Conservation (phyloP, 371 early-diverging fungal genomes). For the Rhizomucor pusillus region DNA sequence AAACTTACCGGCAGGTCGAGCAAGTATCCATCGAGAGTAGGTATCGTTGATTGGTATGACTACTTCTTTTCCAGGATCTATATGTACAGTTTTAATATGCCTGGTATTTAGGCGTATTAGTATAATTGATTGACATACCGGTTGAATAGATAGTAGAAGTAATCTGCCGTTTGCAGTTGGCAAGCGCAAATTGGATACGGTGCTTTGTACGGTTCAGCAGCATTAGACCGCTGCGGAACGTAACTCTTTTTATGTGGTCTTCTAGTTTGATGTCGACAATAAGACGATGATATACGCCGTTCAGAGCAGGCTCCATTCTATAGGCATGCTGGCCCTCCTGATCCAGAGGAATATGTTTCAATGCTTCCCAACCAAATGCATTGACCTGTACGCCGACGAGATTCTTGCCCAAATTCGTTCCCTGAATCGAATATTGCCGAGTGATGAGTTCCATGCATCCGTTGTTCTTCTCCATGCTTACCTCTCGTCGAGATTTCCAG, state of each 20-base stretch:
- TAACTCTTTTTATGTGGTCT: constrained; percentile 76
- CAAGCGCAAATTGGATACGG: constrained; percentile 29
- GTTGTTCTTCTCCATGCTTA: no score
- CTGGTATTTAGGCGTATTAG: background rate
- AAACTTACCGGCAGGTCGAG: constrained; percentile 63
- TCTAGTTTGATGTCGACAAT: constrained; percentile 73
- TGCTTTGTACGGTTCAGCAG: constrained; percentile 61
- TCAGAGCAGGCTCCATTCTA: constrained; percentile 58
- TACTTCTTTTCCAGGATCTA: constrained; percentile 54
- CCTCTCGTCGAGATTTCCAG: constrained; percentile 78
- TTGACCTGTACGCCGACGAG: constrained; percentile 67
- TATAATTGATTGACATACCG: constrained; percentile 18
- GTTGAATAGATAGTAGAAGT: constrained; percentile 21
- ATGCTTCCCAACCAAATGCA: constrained; percentile 70
- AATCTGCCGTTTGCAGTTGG: constrained; percentile 46
- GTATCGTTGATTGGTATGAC: constrained; percentile 68
- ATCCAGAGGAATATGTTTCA: constrained; percentile 71
- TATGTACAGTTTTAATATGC: background rate
- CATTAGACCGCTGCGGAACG: constrained; percentile 69
- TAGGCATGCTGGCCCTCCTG: constrained; percentile 67
- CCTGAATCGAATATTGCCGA: constrained; percentile 11
- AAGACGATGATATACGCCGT: constrained; percentile 65
- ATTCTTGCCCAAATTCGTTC: constrained; percentile 43
- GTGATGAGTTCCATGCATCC: no score
- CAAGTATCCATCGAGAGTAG: constrained; percentile 55